phyloP scores from a whole-genome alignment of 306 rosid genomes.

The Gleditsia sinensis region DNA sequence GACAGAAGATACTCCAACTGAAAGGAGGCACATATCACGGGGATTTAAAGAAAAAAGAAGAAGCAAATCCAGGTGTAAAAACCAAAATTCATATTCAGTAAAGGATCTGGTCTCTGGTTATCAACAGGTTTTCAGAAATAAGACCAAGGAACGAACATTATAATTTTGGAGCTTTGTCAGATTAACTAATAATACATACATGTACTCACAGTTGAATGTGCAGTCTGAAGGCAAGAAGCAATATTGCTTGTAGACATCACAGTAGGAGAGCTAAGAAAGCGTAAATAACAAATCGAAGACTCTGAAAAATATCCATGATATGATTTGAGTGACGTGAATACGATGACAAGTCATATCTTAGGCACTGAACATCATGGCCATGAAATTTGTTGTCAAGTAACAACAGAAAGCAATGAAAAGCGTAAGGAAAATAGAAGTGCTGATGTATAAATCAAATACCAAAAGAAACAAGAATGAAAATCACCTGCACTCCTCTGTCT shows the following conservation, averaged over 20 bases:
- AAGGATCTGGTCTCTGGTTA: too few relatives aligned
- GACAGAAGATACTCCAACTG: not conserved
- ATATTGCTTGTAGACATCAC: not conserved
- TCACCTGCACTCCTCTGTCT: constrained; percentile 82
- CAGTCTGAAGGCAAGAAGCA: not conserved
- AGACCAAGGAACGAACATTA: not conserved
- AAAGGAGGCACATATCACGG: not conserved
- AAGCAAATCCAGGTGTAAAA: not conserved
- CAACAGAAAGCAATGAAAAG: not conserved
- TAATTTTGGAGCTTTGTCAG: not conserved
- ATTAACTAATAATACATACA: not conserved
- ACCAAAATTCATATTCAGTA: not conserved
- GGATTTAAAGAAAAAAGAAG: not conserved
- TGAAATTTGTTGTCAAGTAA: not conserved
- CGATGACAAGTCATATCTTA: not conserved
- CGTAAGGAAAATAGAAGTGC: not conserved
- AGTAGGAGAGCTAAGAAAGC: not conserved
- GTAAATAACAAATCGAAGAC: not conserved
- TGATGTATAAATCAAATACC: not conserved
- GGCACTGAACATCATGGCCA: not conserved
- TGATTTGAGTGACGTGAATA: not conserved
- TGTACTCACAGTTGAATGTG: not conserved
- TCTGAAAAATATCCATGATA: not conserved
- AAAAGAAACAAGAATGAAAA: not conserved
- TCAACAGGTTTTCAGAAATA: not conserved